Percentiles rank a stretch among this genome's conserved stretches.
Conservation (phyloP, 1,284 basidiomycete genomes). For the Trichosporon faecale region DNA sequence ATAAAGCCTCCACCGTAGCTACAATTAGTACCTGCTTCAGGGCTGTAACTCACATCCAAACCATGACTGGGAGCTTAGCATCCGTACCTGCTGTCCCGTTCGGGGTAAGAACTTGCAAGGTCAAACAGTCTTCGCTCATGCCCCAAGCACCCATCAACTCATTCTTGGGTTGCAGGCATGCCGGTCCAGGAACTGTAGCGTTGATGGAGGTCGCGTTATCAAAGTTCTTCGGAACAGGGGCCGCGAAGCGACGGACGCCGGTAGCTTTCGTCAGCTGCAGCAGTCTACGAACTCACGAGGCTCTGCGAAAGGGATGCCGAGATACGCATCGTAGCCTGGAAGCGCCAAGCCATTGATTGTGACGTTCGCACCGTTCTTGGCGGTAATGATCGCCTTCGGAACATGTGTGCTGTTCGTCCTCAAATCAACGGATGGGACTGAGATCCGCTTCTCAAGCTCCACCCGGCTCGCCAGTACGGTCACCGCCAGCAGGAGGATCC, state of each 20-base stretch:
- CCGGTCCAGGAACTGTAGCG: slow-evolving; percentile 31
- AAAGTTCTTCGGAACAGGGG: slow-evolving; percentile 31
- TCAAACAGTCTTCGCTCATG: slow-evolving; percentile 52
- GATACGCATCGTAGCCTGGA: slow-evolving; percentile 8
- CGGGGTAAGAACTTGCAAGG: slow-evolving; percentile 49
- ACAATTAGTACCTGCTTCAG: neutral
- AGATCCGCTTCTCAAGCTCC: neutral
- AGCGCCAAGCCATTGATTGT: neutral
- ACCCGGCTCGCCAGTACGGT: neutral
- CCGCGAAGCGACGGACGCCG: slow-evolving; percentile 50
- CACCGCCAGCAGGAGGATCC: neutral
- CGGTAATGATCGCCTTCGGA: neutral
- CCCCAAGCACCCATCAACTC: slow-evolving; percentile 28
- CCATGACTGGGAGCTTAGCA: slow-evolving; percentile 45
- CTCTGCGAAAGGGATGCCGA: slow-evolving; percentile 20
- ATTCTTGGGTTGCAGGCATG: slow-evolving; percentile 36
- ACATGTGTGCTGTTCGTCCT: neutral
- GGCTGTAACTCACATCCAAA: slow-evolving; percentile 29
- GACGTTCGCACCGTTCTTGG: neutral
- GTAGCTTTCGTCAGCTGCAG: neutral
- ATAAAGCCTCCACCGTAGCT: slow-evolving; percentile 47
- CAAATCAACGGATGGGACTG: neutral
- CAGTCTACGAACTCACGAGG: slow-evolving; percentile 9
- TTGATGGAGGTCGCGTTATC: slow-evolving; percentile 35
- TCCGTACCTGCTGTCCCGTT: slow-evolving; percentile 21